A percentile compares a stretch with the other conserved stretches of the same genome.
Conservation (phyloP, 805 yeast species). For the Starmerella bacillaris region DNA sequence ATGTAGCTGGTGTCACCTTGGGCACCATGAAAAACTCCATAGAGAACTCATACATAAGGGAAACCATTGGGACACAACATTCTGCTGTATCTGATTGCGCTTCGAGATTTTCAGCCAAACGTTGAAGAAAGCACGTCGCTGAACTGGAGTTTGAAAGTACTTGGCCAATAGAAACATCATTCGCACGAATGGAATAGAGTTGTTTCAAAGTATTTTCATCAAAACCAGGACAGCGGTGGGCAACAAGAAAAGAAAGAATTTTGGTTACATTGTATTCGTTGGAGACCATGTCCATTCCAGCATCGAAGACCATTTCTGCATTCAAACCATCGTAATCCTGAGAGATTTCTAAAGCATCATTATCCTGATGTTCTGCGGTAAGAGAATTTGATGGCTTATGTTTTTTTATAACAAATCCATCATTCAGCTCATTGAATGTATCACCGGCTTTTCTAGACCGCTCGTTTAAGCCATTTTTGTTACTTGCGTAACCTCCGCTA, state of each 20-base stretch:
- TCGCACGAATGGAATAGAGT: conserved; percentile 1
- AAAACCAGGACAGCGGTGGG: conserved; percentile 10
- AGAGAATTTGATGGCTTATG: too few relatives aligned
- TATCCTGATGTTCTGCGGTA: conserved; percentile 11
- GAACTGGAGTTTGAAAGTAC: conserved; percentile 1
- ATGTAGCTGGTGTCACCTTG: background rate
- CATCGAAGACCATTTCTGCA: background rate
- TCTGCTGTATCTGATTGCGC: conserved; percentile 1
- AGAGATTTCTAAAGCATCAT: background rate
- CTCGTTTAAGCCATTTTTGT: too few relatives aligned
- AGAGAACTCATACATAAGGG: conserved; percentile 8
- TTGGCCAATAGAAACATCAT: conserved; percentile 6
- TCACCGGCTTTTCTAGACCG: too few relatives aligned
- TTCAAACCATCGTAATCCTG: background rate
- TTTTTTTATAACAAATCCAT: too few relatives aligned
- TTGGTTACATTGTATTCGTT: background rate
- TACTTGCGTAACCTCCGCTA: too few relatives aligned
- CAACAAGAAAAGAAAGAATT: conserved; percentile 3
- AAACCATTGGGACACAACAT: conserved; percentile 2
- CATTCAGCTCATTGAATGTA: too few relatives aligned
- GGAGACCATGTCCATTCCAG: background rate
- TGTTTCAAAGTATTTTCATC: conserved; percentile 3
- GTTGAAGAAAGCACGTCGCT: conserved; percentile 1
- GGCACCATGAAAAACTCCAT: background rate
- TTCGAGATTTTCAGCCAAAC: conserved; percentile 1